Base-by-base conservation (phyloP, 345 rosid species). In the Lenwebbia sp. region DNA sequence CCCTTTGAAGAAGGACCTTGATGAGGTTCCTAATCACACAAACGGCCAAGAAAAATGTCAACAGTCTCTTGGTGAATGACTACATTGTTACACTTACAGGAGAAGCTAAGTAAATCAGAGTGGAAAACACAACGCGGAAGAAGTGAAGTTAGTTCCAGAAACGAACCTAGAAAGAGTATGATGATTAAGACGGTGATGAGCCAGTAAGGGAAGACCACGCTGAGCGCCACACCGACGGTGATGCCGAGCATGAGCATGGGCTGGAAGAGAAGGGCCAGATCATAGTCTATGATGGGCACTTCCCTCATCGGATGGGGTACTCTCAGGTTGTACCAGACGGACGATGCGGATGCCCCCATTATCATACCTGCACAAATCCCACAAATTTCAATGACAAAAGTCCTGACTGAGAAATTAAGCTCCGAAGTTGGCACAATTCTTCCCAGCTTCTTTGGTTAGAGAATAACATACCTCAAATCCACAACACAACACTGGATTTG, bases 191-290 rank as follows among this genome's bases (percentile, higher is more conserved):
- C 94, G 50, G 98, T 96, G 82, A 96, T 95, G 86, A 96, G 95
- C 99, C 99, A 96, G 88, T 95, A 95, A 60, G 99, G 99, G 86
- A 96, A 96, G 3, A 95, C 98, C 82, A 96, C 99, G 87, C 99
- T 96, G 53, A 96, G 90, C 33, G 98, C 76, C 82, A 96, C 99
- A 56, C 99, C 99, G 55, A 96, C 81, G 4, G 99, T 95, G 91
- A 96, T 95, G 78, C 99, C 99, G 13, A 96, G 96, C 87, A 96
- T 89, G 75, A 96, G 96, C 99, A 95, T 93, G 0, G 99, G 99
- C 92, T 96, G 99, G 87, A 96, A 96, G 11, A 96, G 89, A 53
- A 96, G 97, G 75, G 98, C 98, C 85, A 96, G 88, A 88, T 96
- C 97, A 83, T 96, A 95, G 87, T 96, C 99, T 51, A 96, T 82